Evolutionary conservation across 768 basidiomycete genomes (phyloP), one percentile per base, ranked within the genome.

Genomic region (Multifurca ochricompacta): DNA sequence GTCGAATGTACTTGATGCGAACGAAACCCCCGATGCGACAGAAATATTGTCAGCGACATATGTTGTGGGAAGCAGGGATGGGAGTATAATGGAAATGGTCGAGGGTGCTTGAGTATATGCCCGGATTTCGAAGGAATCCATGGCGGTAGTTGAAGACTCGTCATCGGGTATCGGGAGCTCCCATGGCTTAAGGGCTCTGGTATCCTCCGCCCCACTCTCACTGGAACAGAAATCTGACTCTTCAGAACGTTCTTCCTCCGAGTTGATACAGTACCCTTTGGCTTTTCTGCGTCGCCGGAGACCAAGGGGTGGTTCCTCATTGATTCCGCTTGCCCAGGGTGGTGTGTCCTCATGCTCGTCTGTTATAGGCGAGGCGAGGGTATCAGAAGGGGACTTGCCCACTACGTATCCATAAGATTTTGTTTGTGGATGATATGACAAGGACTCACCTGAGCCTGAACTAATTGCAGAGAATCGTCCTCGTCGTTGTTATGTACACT

Each of bases 1-100:
- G 18, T 78, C 73, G 0, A 85, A 63, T 3, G 72, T 32, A 3
- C 68, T 64, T 55, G 81, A 75, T 2, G 67, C 59, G 13, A 59
- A 18, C 3, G 60, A 65, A 48, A 69, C 64, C 35, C 63, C 59
- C 16, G 63, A 61, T 4, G 67, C 64, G 4, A 70, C 58, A 16
- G 64, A 65, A 31, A 73, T 63, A 9, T 63, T 68, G 56, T 78
- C 77, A 6, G 75, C n/a, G 8, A 51, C 48, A 30, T 50, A 43
- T 23, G 42, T 32, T 18, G 27, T 19, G 2, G 60, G 60, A 27
- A 61, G 58, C 1, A 59, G 18, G 16, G 60, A 61, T 6, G 60
- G 60, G 11, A 59, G 42, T 34, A 59, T 49, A 32, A 61, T 42
- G 36, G 53, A 54, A 23, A 54, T 25, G 1, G 39, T 31, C 6